Evolutionary conservation across 1,139 yeast species (phyloP).

Genomic region (Saccharomyces hybrid): DNA sequence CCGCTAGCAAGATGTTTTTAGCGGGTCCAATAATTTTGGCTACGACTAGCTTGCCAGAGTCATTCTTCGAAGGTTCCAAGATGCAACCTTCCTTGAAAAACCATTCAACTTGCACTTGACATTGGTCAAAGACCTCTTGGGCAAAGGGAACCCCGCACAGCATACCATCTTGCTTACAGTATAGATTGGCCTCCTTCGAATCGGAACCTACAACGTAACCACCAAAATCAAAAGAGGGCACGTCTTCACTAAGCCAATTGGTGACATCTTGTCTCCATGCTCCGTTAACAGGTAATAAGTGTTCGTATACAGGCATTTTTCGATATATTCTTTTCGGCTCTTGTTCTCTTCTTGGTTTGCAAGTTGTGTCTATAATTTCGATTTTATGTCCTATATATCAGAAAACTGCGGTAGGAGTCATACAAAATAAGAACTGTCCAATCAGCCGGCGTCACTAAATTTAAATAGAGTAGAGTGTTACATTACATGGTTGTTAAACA

Average conservation of each 20-base stretch:
- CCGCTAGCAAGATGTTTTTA: constrained; percentile 69
- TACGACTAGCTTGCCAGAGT: constrained; percentile 55
- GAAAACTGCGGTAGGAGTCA: background rate
- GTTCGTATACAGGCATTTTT: constrained; percentile 31
- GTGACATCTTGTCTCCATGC: constrained; percentile 74
- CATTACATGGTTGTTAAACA: background rate
- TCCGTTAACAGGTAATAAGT: constrained; percentile 66
- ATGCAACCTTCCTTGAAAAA: constrained; percentile 57
- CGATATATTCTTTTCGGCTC: background rate
- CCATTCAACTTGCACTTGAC: constrained; percentile 69
- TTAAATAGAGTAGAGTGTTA: background rate
- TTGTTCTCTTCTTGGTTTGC: background rate
- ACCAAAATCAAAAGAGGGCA: constrained; percentile 89
- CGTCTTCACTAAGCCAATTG: constrained; percentile 74
- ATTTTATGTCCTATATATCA: background rate
- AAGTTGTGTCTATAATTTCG: background rate
- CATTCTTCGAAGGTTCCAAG: constrained; percentile 40
- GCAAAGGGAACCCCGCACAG: constrained; percentile 91
- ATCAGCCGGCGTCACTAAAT: background rate
- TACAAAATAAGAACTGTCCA: background rate
- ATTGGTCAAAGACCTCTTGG: constrained; percentile 72
- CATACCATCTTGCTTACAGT: constrained; percentile 74
- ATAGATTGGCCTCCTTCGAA: constrained; percentile 62
- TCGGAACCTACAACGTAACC: constrained; percentile 88
- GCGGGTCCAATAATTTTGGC: constrained; percentile 80